Base-by-base conservation (phyloP, 441 rosid species). In the Jatropha podagrica region DNA sequence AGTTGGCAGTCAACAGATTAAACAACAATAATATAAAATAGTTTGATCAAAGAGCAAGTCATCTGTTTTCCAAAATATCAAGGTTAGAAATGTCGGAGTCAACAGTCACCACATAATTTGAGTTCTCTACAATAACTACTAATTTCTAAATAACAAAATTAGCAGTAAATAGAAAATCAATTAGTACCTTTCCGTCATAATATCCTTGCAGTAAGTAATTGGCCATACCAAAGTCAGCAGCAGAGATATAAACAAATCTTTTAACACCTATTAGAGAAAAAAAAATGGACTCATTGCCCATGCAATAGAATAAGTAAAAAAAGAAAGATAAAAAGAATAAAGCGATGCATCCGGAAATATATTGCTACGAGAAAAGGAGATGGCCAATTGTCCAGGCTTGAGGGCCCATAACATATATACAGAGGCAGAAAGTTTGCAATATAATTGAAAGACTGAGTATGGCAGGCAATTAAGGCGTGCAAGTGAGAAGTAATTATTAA, bases 181-280 rank as follows among this genome's bases (percentile, higher is more conserved):
- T 73, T 37, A 74, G 54, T 86, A 92, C 97, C 97, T 90, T 95
- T 77, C 97, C 98, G 80, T 92, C 97, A 14, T 88, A 92, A 80
- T 91, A 94, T 79, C 98, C 98, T 68, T 73, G 81, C 80, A 92
- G 80, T 51, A 95, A 51, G 84, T 89, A 90, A 74, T 90, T 95
- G 60, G 71, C 94, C 78, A 86, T 32, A 38, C 94, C 97, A 77
- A 89, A 89, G 83, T 91, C 93, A 75, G 97, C 96, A 76, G 97
- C 94, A 65, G 97, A 96, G 27, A 94, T 90, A 78, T 88, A 94
- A 61, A 90, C 88, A 78, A 89, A 92, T 86, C 96, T 84, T 82
- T 90, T 92, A 12, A 92, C 93, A 80, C 96, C 98, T 94, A 81
- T 4, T 32, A 73, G 62, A 62, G 3, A 55, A 64, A 75, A 41